Conservation (phyloP, 495 filamentous ascomycete genomes). For the Talaromyces wortmannii region DNA sequence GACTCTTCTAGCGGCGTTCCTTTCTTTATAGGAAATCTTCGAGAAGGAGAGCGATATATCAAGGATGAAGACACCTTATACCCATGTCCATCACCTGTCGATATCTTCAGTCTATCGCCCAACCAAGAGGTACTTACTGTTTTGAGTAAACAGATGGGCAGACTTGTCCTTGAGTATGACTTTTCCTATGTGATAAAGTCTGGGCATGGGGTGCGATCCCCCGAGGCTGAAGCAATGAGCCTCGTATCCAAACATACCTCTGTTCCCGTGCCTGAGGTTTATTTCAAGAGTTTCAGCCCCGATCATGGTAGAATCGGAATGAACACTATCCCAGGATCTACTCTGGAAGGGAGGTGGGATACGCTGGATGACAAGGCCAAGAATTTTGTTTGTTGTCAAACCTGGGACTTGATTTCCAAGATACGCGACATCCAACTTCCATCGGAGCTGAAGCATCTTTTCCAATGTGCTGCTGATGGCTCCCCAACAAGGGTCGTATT, state of each 20-base stretch:
- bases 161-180: constrained; percentile 15
- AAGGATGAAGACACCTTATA: constrained; percentile 9
- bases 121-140: constrained; percentile 16
- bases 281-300: constrained; percentile 2
- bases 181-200: constrained; percentile 15
- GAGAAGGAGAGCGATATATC: constrained; percentile 13
- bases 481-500: constrained; percentile 20
- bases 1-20: constrained; percentile 6
- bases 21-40: constrained; percentile 5
- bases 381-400: constrained; percentile 22
- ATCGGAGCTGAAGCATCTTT: constrained; percentile 13
- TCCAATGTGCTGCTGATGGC: constrained; percentile 28
- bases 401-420: constrained; percentile 23
- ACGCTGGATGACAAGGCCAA: constrained; percentile 19
- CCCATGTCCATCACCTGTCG: constrained; percentile 10
- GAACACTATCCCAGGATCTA: constrained; percentile 12
- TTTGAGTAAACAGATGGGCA: constrained; percentile 13
- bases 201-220: constrained; percentile 10
- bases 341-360: constrained; percentile 20
- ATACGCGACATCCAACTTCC: constrained; percentile 19
- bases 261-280: constrained; percentile 17
- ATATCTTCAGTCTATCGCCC: constrained; percentile 9
- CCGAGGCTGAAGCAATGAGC: constrained; percentile 24
- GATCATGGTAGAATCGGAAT: constrained; percentile 16
- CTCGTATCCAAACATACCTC: constrained; percentile 18